Percentiles rank a stretch among this genome's conserved stretches.
Conservation (phyloP, 169 alveolate genomes). For the Cryptosporidium muris region DNA sequence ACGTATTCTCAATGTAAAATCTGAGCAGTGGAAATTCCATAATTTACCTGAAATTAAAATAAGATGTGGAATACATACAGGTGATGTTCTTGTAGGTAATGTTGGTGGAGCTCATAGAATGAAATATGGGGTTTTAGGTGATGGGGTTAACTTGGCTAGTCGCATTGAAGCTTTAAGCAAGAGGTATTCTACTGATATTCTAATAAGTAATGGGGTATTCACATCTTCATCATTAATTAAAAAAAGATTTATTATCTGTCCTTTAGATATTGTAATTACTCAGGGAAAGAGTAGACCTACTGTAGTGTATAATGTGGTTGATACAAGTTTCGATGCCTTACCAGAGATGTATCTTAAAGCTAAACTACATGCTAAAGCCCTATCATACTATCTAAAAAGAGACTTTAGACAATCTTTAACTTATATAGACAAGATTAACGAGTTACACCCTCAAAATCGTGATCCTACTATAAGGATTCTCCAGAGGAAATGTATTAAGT, state of each 20-base stretch:
- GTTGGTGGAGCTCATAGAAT: constrained; percentile 66
- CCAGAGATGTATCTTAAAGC: constrained; percentile 3
- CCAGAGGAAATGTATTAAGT: constrained; percentile 16
- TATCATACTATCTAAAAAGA: constrained; percentile 18
- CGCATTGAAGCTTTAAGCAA: constrained; percentile 61
- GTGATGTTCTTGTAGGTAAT: constrained; percentile 62
- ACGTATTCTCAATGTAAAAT: constrained; percentile 11
- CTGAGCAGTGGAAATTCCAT: background rate
- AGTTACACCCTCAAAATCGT: background rate
- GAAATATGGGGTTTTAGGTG: constrained; percentile 73
- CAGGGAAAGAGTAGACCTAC: constrained; percentile 67
- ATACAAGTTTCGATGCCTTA: constrained; percentile 1
- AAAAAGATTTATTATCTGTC: constrained; percentile 40
- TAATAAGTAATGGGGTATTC: constrained; percentile 40
- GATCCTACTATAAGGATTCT: constrained; percentile 18
- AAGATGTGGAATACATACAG: constrained; percentile 67
- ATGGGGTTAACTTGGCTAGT: constrained; percentile 71
- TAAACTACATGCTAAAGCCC: constrained; percentile 55
- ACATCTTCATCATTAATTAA: background rate
- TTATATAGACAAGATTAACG: constrained; percentile 21
- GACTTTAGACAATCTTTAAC: constrained; percentile 16
- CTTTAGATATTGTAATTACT: constrained; percentile 39
- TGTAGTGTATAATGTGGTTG: constrained; percentile 44
- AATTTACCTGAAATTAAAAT: constrained; percentile 18
- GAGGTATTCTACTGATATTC: constrained; percentile 47